Base-by-base conservation (phyloP, 345 rosid species). In the Citrus mangshanensis region DNA sequence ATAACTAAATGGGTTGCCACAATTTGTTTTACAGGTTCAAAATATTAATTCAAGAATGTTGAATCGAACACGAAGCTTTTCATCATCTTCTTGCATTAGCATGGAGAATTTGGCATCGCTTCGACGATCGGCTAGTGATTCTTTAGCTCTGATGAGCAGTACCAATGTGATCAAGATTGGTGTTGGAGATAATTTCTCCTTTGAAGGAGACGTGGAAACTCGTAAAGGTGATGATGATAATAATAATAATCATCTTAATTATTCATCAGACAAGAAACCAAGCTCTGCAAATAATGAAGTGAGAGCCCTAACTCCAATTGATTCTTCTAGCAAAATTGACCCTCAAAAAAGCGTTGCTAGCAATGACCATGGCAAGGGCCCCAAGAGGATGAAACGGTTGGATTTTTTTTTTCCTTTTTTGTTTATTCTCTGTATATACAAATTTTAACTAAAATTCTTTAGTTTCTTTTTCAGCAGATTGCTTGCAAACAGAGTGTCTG, bases 401-500 rank as follows among this genome's bases (percentile, higher is more conserved):
- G 30, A 27, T 10, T 56, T 42, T 6, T 69, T 38, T 21, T 9
- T 1, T 4, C 4, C 13, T 64, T 75, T 30, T 64, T 42, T 19
- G 5, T 64, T 51, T 13, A 7, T 75, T 6, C 14, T 21, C 35
- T 12, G 22, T 65, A 22, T 6, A 34, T 34, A 27, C 19, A 56
- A 56, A 0, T 1, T 21, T 38, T 12, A 46, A 27, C 35, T 16
- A 7, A 65, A 9, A 28, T 59, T 24, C 13, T 38, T 25, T 18
- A 12, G 62, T 27, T 38, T 51, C 9, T 6, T 67, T 2, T 28
- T 59, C 22, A 22, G 63, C 51, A 78, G 80, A 70, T 5, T 71
- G 70, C 60, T 70, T 7, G 75, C 68, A 38, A 78, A 62, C 54
- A 46, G 75, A 70, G 59, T 9, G 30, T 78, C 75, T 3, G 70